Conservation (phyloP, 202 grass and related monocot genomes). For the Carex arenaria region DNA sequence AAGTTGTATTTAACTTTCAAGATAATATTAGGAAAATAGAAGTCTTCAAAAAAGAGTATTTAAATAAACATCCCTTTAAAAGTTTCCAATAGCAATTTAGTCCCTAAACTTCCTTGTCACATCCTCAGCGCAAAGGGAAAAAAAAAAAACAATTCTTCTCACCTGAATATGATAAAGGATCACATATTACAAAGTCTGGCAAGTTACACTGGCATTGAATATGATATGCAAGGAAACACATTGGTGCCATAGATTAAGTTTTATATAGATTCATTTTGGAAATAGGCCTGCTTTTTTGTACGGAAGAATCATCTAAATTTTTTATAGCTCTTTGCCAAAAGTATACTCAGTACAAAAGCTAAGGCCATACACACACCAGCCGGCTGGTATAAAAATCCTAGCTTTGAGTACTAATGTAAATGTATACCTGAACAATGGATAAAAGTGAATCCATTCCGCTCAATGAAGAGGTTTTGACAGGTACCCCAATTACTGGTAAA, state of each 20-base stretch:
- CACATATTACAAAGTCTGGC: not conserved
- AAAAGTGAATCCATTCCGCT: slow-evolving; percentile 77
- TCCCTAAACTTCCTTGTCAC: not conserved
- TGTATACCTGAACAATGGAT: slow-evolving; percentile 80
- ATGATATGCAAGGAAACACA: not conserved
- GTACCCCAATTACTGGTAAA: slow-evolving; percentile 79
- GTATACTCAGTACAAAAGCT: not conserved
- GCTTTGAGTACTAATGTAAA: not conserved
- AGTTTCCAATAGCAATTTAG: not conserved
- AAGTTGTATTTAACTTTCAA: not conserved
- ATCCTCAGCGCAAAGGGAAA: not conserved
- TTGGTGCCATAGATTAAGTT: not conserved
- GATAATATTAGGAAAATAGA: not conserved
- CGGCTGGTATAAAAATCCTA: not conserved
- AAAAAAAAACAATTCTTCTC: not conserved
- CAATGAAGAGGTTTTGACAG: slow-evolving; percentile 55
- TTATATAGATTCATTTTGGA: not conserved
- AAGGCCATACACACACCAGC: not conserved
- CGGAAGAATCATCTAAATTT: not conserved
- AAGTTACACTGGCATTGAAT: not conserved
- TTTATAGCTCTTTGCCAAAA: not conserved
- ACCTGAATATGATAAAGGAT: not conserved
- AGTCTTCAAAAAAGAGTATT: not conserved
- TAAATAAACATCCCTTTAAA: not conserved
- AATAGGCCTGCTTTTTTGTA: not conserved